phyloP scores from a whole-genome alignment of 805 yeast genomes.

The Candida ortonii region DNA sequence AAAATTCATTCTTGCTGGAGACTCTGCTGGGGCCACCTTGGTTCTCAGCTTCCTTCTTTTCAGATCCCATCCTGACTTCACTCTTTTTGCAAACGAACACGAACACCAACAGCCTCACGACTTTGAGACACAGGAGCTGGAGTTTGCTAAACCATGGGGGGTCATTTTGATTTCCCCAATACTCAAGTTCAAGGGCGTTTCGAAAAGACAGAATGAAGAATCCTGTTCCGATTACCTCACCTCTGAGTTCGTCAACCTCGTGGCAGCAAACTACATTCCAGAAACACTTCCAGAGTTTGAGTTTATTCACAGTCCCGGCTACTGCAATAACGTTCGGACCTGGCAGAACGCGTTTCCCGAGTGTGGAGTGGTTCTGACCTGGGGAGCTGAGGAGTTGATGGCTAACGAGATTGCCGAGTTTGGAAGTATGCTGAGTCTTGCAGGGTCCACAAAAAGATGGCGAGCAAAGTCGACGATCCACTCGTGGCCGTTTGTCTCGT shows the following conservation, averaged over 20 bases:
- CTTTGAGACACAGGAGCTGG: slow-evolving; percentile 1
- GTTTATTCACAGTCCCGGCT: slow-evolving; percentile 34
- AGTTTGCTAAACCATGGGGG: slow-evolving; percentile 23
- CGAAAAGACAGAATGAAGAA: slow-evolving; percentile 11
- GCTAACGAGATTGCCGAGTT: slow-evolving; percentile 38
- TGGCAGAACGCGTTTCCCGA: slow-evolving; percentile 44
- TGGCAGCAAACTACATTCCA: slow-evolving; percentile 16
- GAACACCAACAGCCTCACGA: slow-evolving; percentile 30
- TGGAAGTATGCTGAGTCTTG: slow-evolving; percentile 22
- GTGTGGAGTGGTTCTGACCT: slow-evolving; percentile 39
- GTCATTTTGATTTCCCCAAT: slow-evolving; percentile 29
- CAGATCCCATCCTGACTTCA: slow-evolving; percentile 32
- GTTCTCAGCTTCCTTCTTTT: slow-evolving; percentile 37
- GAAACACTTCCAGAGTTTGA: slow-evolving; percentile 16
- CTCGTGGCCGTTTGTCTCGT: slow-evolving; percentile 46
- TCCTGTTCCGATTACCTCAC: slow-evolving; percentile 20
- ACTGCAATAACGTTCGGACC: slow-evolving; percentile 27
- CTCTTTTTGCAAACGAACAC: slow-evolving; percentile 9
- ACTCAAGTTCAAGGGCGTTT: slow-evolving; percentile 17
- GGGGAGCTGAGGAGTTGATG: slow-evolving; percentile 43
- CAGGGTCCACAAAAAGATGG: slow-evolving; percentile 35
- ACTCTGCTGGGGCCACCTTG: slow-evolving; percentile 49
- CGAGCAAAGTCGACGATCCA: slow-evolving; percentile 38
- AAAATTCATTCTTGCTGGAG: slow-evolving; percentile 39
- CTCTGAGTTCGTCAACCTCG: slow-evolving; percentile 14